Conservation (phyloP, 176 grass and related monocot genomes). For the Urochloa ruziziensis region DNA sequence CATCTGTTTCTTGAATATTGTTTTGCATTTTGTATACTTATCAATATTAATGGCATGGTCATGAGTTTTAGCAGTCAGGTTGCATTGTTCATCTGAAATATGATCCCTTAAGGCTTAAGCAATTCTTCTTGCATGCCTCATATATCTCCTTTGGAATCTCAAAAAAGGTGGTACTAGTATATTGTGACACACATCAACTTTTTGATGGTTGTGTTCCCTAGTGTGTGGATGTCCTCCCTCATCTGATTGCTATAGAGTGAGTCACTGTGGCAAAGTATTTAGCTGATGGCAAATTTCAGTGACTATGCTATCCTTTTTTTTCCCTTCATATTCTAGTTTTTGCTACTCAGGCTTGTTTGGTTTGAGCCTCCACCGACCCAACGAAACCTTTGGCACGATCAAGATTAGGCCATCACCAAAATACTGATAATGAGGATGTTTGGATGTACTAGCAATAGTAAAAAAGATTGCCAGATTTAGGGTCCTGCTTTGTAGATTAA, state of each 20-base stretch:
- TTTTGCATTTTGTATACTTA: background rate
- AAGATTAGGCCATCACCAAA: background rate
- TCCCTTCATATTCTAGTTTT: background rate
- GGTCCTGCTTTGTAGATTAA: background rate
- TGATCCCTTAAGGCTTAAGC: background rate
- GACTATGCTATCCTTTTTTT: background rate
- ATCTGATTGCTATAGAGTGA: background rate
- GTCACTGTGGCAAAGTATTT: background rate
- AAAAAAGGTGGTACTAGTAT: background rate
- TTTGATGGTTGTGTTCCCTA: background rate
- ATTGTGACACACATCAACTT: background rate
- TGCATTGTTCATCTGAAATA: background rate
- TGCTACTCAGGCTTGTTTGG: background rate
- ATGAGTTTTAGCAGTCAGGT: background rate
- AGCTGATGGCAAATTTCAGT: background rate
- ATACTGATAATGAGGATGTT: background rate
- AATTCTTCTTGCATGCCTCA: background rate
- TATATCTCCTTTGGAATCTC: background rate
- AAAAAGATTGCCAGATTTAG: background rate
- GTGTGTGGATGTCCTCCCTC: background rate
- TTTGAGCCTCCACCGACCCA: background rate
- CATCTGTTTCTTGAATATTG: background rate
- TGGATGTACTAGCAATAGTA: background rate
- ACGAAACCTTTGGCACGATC: background rate
- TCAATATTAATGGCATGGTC: conserved; percentile 4